Evolutionary conservation across 2,329 filamentous ascomycete genomes (phyloP).

Genomic region (Metarhizium brunneum): DNA sequence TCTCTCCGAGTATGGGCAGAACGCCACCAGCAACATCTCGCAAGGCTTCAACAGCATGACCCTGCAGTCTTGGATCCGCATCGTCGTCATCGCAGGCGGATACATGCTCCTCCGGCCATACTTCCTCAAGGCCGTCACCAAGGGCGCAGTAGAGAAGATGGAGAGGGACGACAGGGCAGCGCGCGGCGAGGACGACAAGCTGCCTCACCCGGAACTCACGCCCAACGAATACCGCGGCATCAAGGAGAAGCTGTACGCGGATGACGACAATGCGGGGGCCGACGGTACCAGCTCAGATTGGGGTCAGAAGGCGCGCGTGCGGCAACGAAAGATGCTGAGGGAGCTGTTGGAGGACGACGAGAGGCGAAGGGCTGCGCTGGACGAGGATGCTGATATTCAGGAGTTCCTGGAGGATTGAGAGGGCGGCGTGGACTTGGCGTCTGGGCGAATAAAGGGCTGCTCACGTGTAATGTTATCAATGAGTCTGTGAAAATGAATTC

Average conservation of each 20-base stretch:
- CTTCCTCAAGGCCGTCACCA: conserved; percentile 57
- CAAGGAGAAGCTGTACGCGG: conserved; percentile 43
- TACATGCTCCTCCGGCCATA: conserved; percentile 70
- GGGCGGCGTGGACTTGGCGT: background rate
- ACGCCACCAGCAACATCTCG: conserved; percentile 38
- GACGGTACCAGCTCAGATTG: conserved; percentile 46
- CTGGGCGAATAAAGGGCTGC: background rate
- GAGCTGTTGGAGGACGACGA: conserved; percentile 56
- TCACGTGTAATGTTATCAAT: background rate
- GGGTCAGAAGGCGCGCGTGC: conserved; percentile 61
- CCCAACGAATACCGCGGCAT: conserved; percentile 56
- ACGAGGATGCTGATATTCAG: conserved; percentile 67
- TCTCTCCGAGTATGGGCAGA: conserved; percentile 26
- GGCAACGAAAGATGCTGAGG: conserved; percentile 59
- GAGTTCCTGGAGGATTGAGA: conserved; percentile 51
- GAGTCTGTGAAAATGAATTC: background rate
- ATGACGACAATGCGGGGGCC: conserved; percentile 36
- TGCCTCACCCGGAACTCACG: conserved; percentile 39
- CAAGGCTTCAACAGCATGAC: conserved; percentile 41
- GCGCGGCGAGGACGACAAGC: conserved; percentile 3
- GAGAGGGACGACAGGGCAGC: conserved; percentile 45
- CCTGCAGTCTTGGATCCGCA: conserved; percentile 51
- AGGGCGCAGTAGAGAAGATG: conserved; percentile 53
- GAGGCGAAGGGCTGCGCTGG: conserved; percentile 48
- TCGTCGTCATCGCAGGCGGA: conserved; percentile 61